phyloP scores from a whole-genome alignment of 352 stramenopile species.

The Phytophthora multivora region DNA sequence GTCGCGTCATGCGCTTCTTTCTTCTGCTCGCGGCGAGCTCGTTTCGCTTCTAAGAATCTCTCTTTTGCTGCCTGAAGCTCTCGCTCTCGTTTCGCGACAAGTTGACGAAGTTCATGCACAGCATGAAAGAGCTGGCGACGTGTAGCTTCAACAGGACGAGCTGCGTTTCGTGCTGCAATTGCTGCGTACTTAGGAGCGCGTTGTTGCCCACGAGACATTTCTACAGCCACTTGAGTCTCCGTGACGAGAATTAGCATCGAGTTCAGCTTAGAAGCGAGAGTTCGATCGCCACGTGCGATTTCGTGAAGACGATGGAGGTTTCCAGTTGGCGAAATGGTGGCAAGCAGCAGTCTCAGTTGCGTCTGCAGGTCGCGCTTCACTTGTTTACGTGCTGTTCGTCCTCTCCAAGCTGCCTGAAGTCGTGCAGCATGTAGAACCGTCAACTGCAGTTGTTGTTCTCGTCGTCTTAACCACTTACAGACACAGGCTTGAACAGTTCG shows the following conservation, averaged over 20 bases:
- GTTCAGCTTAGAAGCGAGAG: slow-evolving; percentile 48
- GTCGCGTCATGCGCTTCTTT: slow-evolving; percentile 15
- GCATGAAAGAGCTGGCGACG: slow-evolving; percentile 58
- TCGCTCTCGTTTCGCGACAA: slow-evolving; percentile 37
- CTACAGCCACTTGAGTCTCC: slow-evolving; percentile 54
- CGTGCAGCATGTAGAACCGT: slow-evolving; percentile 36
- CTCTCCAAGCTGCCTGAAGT: slow-evolving; percentile 60
- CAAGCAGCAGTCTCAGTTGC: slow-evolving; percentile 46
- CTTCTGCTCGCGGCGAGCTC: slow-evolving; percentile 18
- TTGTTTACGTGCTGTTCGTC: slow-evolving; percentile 32
- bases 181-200: slow-evolving; percentile 34
- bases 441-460: slow-evolving; percentile 19
- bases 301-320: slow-evolving; percentile 67
- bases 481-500: slow-evolving; percentile 40
- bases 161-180: slow-evolving; percentile 41
- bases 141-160: slow-evolving; percentile 42
- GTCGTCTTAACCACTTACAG: slow-evolving; percentile 30
- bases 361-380: slow-evolving; percentile 54
- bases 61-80: slow-evolving; percentile 38
- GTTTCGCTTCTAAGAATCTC: slow-evolving; percentile 31
- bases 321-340: slow-evolving; percentile 56
- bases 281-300: slow-evolving; percentile 35
- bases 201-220: slow-evolving; percentile 20
- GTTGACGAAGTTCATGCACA: slow-evolving; percentile 38
- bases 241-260: slow-evolving; percentile 57